phyloP scores from a whole-genome alignment of 2,329 filamentous ascomycete genomes.

The Onygenales sp. region DNA sequence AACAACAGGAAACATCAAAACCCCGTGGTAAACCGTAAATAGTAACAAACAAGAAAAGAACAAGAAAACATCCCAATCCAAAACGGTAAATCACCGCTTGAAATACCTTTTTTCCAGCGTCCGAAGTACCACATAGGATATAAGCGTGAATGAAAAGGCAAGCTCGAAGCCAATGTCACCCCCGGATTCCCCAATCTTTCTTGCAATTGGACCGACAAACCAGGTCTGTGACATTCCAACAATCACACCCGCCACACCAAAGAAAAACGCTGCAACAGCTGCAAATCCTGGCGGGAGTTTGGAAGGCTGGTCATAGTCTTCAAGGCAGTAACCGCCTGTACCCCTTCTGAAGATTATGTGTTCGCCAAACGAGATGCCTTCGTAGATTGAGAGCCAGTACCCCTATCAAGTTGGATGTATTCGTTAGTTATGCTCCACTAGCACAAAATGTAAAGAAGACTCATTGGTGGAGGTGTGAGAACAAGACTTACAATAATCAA shows the following conservation, averaged over 20 bases:
- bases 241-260: conserved; percentile 56
- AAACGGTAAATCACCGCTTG: background rate
- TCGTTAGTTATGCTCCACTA: background rate
- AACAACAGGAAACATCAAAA: no score
- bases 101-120: background rate
- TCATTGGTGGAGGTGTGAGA: background rate
- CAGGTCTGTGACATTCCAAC: conserved; percentile 62
- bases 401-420: conserved; percentile 13
- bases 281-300: conserved; percentile 56
- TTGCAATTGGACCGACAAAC: conserved; percentile 59
- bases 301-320: conserved; percentile 47
- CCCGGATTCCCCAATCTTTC: conserved; percentile 37
- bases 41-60: background rate
- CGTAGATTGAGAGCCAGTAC: conserved; percentile 69
- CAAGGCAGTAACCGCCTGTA: conserved; percentile 49
- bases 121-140: conserved; percentile 12
- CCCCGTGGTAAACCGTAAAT: background rate
- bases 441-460: background rate
- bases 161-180: conserved; percentile 58
- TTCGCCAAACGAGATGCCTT: conserved; percentile 54
- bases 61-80: background rate
- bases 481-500: conserved; percentile 38
- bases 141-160: conserved; percentile 51
- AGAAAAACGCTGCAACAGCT: conserved; percentile 52
- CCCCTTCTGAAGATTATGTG: conserved; percentile 60